phyloP scores from a whole-genome alignment of 129 eudicot species.

The Tanacetum coccineum region DNA sequence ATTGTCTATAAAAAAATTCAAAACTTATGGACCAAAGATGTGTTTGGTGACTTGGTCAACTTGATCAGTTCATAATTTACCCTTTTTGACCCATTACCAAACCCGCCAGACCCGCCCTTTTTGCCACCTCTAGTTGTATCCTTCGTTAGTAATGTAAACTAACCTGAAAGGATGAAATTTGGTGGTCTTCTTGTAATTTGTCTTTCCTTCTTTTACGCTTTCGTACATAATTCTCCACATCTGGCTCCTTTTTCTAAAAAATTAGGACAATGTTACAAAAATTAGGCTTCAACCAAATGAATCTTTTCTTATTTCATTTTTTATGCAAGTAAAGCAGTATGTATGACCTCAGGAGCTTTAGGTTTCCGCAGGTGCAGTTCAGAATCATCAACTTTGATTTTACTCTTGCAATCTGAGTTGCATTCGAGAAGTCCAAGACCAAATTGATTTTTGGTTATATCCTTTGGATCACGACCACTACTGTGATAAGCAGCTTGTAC shows the following conservation, averaged over 20 bases:
- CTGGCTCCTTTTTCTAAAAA: conserved; percentile 62
- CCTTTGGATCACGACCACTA: conserved; percentile 66
- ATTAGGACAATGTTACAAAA: not conserved
- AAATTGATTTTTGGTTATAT: conserved; percentile 60
- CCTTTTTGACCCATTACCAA: not conserved
- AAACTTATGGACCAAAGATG: too few species aligned
- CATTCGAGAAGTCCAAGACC: conserved; percentile 87
- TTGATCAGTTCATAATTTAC: too few species aligned
- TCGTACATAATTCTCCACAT: conserved; percentile 36
- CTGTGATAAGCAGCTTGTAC: conserved; percentile 63
- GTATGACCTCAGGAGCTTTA: conserved; percentile 34
- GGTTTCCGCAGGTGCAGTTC: conserved; percentile 74
- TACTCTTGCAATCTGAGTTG: conserved; percentile 71
- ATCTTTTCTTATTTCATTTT: not conserved
- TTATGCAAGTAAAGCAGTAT: not conserved
- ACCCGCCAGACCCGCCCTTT: not conserved
- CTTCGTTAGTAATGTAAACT: not conserved
- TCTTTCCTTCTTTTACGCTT: conserved; percentile 73
- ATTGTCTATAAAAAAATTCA: too few species aligned
- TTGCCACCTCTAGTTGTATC: not conserved
- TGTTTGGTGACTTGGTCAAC: too few species aligned
- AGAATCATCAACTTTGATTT: conserved; percentile 54
- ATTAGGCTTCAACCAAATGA: conserved; percentile 10
- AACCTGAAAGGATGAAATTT: conserved; percentile 65
- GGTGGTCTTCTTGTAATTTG: conserved; percentile 45